A percentile compares a stretch with the other conserved stretches of the same genome.
phyloP scores from a whole-genome alignment of 2,329 filamentous ascomycete species.

The Onygenales sp. region DNA sequence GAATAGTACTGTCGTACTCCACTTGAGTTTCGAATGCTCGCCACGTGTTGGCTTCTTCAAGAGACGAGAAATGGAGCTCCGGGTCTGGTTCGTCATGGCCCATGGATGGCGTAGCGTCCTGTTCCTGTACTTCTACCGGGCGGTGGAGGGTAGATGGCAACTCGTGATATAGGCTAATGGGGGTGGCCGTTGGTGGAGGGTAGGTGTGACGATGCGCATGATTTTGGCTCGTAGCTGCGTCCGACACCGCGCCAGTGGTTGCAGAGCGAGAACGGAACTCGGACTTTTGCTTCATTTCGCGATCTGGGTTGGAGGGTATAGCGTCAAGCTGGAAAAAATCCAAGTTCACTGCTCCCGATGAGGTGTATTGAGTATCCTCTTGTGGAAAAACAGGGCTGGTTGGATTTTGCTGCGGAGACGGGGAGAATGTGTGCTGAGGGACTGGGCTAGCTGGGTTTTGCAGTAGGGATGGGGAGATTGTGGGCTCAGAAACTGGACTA shows the following conservation, averaged over 20 bases:
- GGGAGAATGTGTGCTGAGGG: too few species aligned
- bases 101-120: background rate
- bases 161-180: too few species aligned
- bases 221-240: background rate
- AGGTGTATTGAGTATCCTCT: background rate
- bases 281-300: background rate
- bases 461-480: too few species aligned
- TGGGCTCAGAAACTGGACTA: too few species aligned
- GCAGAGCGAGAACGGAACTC: background rate
- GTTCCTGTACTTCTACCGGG: background rate
- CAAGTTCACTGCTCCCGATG: background rate
- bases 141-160: too few species aligned
- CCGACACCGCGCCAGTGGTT: background rate
- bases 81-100: background rate
- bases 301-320: background rate
- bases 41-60: constrained; percentile 13
- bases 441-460: too few species aligned
- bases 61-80: constrained; percentile 10
- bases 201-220: background rate
- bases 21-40: constrained; percentile 1
- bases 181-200: too few species aligned
- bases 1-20: constrained; percentile 19
- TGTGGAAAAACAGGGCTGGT: too few species aligned
- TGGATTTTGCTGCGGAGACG: too few species aligned
- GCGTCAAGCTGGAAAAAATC: background rate